A percentile compares a stretch with the other conserved stretches of the same genome.
Conservation (phyloP, 2,329 filamentous ascomycete genomes). For the Aspergillus melleus region DNA sequence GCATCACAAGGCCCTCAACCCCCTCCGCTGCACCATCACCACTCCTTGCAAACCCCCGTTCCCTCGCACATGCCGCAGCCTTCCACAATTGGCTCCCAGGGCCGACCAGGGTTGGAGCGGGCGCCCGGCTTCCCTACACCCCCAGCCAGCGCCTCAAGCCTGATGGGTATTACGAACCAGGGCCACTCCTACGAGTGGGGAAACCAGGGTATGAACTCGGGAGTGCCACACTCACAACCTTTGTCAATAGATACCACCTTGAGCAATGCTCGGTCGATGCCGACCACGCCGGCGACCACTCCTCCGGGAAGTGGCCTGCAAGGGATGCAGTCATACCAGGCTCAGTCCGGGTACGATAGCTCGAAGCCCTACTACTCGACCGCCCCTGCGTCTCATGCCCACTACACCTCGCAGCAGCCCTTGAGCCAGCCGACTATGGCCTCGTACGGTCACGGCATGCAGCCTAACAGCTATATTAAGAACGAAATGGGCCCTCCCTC, state of each 20-base stretch:
- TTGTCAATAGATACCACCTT: slow-evolving; percentile 79
- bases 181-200: slow-evolving; percentile 80
- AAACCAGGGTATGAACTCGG: slow-evolving; percentile 62
- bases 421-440: slow-evolving; percentile 66
- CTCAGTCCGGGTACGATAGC: slow-evolving; percentile 71
- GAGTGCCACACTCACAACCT: slow-evolving; percentile 63
- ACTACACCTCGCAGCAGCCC: slow-evolving; percentile 66
- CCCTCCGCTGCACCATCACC: slow-evolving; percentile 61
- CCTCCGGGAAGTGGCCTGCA: slow-evolving; percentile 77
- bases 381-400: slow-evolving; percentile 63
- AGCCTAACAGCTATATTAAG: slow-evolving; percentile 67
- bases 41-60: slow-evolving; percentile 63
- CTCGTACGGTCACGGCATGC: slow-evolving; percentile 58
- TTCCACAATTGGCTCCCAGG: slow-evolving; percentile 61
- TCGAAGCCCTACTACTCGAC: slow-evolving; percentile 77
- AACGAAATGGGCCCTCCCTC: slow-evolving; percentile 85
- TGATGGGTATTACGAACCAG: slow-evolving; percentile 73
- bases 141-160: slow-evolving; percentile 86
- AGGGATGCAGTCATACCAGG: slow-evolving; percentile 74
- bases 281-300: slow-evolving; percentile 85
- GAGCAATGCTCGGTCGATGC: slow-evolving; percentile 79
- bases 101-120: slow-evolving; percentile 74
- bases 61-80: slow-evolving; percentile 65
- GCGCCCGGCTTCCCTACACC: slow-evolving; percentile 93
- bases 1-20: slow-evolving; percentile 68